Evolutionary conservation across 140 eudicot species (phyloP).

Genomic region (Erigeron philadelphicus): DNA sequence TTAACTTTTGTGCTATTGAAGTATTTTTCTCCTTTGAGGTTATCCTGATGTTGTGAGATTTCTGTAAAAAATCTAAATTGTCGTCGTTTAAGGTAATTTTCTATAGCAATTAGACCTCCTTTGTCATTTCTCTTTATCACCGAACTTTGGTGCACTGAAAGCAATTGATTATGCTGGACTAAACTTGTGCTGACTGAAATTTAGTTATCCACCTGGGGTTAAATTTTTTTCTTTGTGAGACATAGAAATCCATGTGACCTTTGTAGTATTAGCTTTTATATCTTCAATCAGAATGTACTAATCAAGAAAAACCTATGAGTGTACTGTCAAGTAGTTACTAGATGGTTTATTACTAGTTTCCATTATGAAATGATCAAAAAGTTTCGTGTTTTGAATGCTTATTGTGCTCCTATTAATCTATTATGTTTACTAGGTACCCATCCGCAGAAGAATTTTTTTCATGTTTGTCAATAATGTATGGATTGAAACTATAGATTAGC

Average conservation of each 20-base stretch:
- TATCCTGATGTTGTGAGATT: neutral
- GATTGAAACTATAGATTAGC: neutral
- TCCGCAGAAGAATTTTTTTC: neutral
- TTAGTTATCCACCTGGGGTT: slow-evolving; percentile 3
- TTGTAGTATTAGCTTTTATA: too few relatives aligned
- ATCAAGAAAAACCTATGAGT: too few relatives aligned
- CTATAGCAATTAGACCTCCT: neutral
- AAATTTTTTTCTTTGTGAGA: neutral
- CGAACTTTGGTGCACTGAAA: neutral
- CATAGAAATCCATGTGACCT: too few relatives aligned
- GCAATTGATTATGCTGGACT: neutral
- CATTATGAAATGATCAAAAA: too few relatives aligned
- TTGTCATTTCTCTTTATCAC: neutral
- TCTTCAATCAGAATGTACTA: too few relatives aligned
- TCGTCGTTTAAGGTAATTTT: neutral
- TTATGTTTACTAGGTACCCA: neutral
- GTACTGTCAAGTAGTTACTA: too few relatives aligned
- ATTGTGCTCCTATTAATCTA: neutral
- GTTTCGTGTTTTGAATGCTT: neutral
- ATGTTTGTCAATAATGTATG: neutral
- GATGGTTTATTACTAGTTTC: too few relatives aligned
- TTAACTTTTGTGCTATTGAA: slow-evolving; percentile 3
- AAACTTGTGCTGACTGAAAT: neutral
- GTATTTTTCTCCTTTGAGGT: neutral
- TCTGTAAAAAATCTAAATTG: neutral